Percentiles rank a stretch among this genome's conserved stretches.
Evolutionary conservation across 2,329 filamentous ascomycete species (phyloP).

Genomic region (Alternaria brassicae): DNA sequence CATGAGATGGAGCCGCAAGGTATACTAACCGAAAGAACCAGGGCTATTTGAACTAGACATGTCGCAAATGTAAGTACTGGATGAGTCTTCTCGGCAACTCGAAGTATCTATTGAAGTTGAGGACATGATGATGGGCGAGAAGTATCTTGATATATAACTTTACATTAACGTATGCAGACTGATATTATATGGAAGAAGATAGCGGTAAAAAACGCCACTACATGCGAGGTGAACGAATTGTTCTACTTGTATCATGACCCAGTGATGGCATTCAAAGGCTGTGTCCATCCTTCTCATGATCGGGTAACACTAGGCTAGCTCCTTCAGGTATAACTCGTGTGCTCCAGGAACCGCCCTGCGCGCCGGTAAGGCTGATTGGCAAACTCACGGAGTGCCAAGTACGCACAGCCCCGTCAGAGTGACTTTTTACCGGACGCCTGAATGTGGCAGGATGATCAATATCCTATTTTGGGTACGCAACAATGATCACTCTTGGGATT

Average conservation of each 20-base stretch:
- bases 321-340: neutral
- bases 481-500: neutral
- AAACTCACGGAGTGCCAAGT: neutral
- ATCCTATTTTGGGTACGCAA: neutral
- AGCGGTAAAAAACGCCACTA: neutral
- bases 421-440: neutral
- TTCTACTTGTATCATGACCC: neutral
- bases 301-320: neutral
- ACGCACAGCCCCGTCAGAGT: neutral
- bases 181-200: neutral
- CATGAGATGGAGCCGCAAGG: neutral
- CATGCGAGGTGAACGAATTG: neutral
- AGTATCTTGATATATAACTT: neutral
- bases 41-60: neutral
- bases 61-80: neutral
- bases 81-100: neutral
- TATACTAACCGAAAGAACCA: neutral
- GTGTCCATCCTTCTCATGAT: neutral
- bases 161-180: neutral
- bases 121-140: neutral
- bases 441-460: conserved; percentile 1
- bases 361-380: neutral
- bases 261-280: neutral
- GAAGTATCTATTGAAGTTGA: neutral
- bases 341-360: neutral